Base-by-base conservation (phyloP, 176 grass and related monocot genomes). In the Hsuehochloa calcarea region DNA sequence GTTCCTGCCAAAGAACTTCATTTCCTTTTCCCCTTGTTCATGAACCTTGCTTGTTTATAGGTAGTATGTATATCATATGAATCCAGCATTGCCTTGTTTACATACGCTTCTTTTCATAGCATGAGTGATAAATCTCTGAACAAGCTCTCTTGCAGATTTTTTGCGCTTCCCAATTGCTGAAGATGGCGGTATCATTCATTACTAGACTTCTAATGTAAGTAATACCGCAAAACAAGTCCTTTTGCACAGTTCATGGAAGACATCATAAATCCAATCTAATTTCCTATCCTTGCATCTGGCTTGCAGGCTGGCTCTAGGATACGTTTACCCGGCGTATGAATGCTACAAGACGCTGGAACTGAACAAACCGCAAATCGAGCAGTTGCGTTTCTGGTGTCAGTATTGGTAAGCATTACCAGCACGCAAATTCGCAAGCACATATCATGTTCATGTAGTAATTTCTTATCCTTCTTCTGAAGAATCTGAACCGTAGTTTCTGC, bases 331-430 rank as follows among this genome's bases (percentile, higher is more conserved):
- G 58, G 93, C 91, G 44, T 94, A 98, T 64, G 23, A 75, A 74
- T 98, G 96, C 91, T 95, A 91, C 74, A 94, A 96, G 84, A 89
- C 90, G 13, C 78, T 98, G 80, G 86, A 98, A 78, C 49, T 85
- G 85, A 88, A 85, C 66, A 59, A 81, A 38, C 85, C 80, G 4
- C 80, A 87, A 61, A 89, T 89, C 23, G 96, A 91, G 38, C 78
- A 79, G 80, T 64, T 98, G 81, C 83, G 88, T 37, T 94, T 98
- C 89, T 95, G 93, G 91, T 94, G 89, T 47, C 87, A 94, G 77
- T 98, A 98, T 27, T 95, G 96, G 93, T 98, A 56, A 61, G 45
- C 81, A 54, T 4, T 5, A 19, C 47, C 15, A 23, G 1, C 19
- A 12, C 14, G 15, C 78, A 8, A 51, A 70, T 40, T 17, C 69